These are phyloP conservation scores for Aspergillus sp. DNA, from an alignment of 2,329 filamentous ascomycete genomes.

Conservation along the genomic window DNA sequence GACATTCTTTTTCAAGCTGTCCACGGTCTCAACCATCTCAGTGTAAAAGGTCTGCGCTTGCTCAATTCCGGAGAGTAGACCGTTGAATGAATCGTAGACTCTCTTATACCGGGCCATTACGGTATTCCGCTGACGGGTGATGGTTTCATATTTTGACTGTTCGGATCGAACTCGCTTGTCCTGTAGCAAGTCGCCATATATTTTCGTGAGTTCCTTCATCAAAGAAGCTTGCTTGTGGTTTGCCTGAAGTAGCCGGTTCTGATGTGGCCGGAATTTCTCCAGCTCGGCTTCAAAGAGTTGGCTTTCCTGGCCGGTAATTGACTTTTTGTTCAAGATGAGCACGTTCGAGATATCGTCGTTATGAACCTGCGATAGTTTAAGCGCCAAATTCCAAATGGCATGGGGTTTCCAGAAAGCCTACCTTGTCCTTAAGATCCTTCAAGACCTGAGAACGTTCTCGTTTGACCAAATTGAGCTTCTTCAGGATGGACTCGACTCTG, in stretches of 20 bases:
- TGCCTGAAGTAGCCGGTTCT: constrained; percentile 84
- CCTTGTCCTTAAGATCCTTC: constrained; percentile 97
- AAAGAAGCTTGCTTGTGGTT: constrained; percentile 92
- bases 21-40: constrained; percentile 92
- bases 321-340: constrained; percentile 95
- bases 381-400: neutral
- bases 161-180: constrained; percentile 91
- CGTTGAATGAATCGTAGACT: constrained; percentile 87
- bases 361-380: constrained; percentile 61
- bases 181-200: constrained; percentile 82
- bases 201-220: constrained; percentile 87
- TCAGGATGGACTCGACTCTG: constrained; percentile 81
- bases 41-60: constrained; percentile 90
- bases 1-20: constrained; percentile 90
- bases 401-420: constrained; percentile 36
- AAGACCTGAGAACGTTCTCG: constrained; percentile 85
- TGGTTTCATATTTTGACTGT: constrained; percentile 88
- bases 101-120: constrained; percentile 86
- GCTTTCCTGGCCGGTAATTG: constrained; percentile 83
- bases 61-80: constrained; percentile 77
- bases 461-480: constrained; percentile 89
- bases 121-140: constrained; percentile 74
- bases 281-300: constrained; percentile 93
- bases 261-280: constrained; percentile 94
- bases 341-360: constrained; percentile 97